These are phyloP conservation scores for Penicillium brasilianum DNA, from an alignment of 2,329 filamentous ascomycete genomes.

Conservation along the genomic window DNA sequence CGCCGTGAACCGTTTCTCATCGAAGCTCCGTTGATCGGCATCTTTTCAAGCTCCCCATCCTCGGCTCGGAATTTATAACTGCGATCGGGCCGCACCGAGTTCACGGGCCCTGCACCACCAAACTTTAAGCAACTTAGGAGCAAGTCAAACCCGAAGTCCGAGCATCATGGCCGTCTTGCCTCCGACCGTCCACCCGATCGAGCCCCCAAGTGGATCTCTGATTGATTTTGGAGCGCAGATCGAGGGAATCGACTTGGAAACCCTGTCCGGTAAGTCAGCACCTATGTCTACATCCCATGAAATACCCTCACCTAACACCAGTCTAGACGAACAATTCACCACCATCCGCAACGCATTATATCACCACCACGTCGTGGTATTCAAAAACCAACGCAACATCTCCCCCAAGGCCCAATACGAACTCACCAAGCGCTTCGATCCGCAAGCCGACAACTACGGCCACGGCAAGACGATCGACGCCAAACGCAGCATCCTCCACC, in stretches of 20 bases:
- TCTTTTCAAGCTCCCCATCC: neutral
- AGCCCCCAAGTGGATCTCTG: constrained; percentile 36
- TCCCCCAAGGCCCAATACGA: constrained; percentile 75
- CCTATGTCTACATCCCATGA: too few species aligned
- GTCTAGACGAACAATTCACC: constrained; percentile 66
- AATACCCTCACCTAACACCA: constrained; percentile 13
- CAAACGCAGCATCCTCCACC: constrained; percentile 71
- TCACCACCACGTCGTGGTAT: constrained; percentile 69
- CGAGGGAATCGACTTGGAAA: constrained; percentile 64
- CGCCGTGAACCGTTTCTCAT: constrained; percentile 16
- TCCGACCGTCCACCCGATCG: constrained; percentile 31
- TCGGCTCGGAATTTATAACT: constrained; percentile 14
- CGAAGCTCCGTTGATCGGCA: neutral
- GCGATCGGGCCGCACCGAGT: constrained; percentile 3
- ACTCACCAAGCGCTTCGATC: constrained; percentile 75
- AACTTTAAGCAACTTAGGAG: neutral
- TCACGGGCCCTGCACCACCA: neutral
- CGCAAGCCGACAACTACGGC: constrained; percentile 67
- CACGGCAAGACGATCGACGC: constrained; percentile 76
- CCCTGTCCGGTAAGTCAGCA: constrained; percentile 65
- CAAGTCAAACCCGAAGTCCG: neutral
- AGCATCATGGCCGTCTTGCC: constrained; percentile 19
- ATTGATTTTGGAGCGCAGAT: constrained; percentile 67
- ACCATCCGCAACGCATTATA: constrained; percentile 70
- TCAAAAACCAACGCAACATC: constrained; percentile 69